Conservation (phyloP, 495 filamentous ascomycete genomes). For the Penicillium cosmopolitanum region DNA sequence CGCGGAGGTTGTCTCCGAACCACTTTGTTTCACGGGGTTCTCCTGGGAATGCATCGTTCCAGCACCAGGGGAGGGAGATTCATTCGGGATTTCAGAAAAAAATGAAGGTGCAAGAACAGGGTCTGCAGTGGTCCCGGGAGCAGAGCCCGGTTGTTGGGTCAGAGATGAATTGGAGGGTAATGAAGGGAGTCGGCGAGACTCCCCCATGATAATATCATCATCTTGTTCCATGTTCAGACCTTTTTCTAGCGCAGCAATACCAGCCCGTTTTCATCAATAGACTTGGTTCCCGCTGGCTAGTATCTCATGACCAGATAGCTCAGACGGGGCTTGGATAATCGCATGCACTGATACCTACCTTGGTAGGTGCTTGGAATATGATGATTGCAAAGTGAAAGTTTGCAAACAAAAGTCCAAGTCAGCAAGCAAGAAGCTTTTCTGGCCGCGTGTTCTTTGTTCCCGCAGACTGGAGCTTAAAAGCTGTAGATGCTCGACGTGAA, state of each 20-base stretch:
- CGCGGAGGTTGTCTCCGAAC: conserved; percentile 26
- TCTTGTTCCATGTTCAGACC: conserved; percentile 38
- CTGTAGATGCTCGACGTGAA: background rate
- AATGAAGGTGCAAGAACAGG: conserved; percentile 37
- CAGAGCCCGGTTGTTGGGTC: conserved; percentile 16
- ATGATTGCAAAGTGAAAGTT: background rate
- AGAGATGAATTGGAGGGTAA: conserved; percentile 22
- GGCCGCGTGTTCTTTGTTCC: background rate
- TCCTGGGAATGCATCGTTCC: conserved; percentile 15
- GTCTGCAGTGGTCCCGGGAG: conserved; percentile 22
- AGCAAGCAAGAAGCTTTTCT: background rate
- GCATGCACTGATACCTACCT: conserved; percentile 4
- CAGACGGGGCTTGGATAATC: background rate
- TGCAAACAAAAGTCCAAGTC: background rate
- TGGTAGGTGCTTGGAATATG: conserved; percentile 3
- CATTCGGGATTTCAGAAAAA: conserved; percentile 8
- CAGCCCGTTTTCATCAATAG: conserved; percentile 8
- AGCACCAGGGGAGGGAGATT: conserved; percentile 22
- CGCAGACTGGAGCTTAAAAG: background rate
- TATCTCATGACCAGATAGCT: conserved; percentile 29
- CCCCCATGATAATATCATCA: conserved; percentile 48
- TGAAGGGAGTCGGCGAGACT: conserved; percentile 28
- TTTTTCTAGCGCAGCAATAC: background rate
- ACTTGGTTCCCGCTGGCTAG: conserved; percentile 13
- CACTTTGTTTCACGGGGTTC: conserved; percentile 23